These are phyloP conservation scores for Teratosphaeria gauchensis DNA, from an alignment of 2,329 filamentous ascomycete species.

Conservation along the genomic window DNA sequence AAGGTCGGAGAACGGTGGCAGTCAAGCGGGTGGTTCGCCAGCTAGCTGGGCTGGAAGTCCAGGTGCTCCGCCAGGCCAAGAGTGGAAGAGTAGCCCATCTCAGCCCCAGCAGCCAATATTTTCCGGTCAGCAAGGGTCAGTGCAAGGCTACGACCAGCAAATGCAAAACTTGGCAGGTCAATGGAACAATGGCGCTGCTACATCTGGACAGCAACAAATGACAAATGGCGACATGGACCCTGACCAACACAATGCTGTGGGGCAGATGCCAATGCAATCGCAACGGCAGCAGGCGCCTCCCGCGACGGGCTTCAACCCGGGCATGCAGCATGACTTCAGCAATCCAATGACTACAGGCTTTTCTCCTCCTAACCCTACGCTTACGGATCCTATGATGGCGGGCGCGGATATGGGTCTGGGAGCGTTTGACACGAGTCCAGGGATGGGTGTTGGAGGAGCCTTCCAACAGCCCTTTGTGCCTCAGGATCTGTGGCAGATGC, in stretches of 20 bases:
- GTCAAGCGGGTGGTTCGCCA: slow-evolving; percentile 2
- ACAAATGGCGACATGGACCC: not conserved
- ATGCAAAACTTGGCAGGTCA: not conserved
- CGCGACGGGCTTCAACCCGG: slow-evolving; percentile 1
- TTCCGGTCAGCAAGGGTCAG: not conserved
- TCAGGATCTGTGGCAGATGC: slow-evolving; percentile 89
- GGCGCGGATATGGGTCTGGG: not conserved
- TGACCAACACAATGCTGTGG: not conserved
- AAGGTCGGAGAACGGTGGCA: not conserved
- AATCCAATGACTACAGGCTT: not conserved
- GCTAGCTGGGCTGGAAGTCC: slow-evolving; percentile 19
- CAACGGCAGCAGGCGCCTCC: not conserved
- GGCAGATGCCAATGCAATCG: not conserved
- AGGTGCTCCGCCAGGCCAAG: slow-evolving; percentile 7
- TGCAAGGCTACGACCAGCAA: not conserved
- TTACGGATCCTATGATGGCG: not conserved
- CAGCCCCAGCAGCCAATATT: slow-evolving; percentile 4
- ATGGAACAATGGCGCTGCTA: not conserved
- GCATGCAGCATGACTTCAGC: not conserved
- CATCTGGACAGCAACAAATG: not conserved
- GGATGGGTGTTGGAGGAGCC: slow-evolving; percentile 13
- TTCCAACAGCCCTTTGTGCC: slow-evolving; percentile 85
- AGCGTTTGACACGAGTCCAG: not conserved
- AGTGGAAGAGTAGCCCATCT: slow-evolving; percentile 1
- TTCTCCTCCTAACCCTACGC: not conserved